These are phyloP conservation scores for Inonotus obliquus DNA, from an alignment of 1,284 basidiomycete species.

Conservation along the genomic window DNA sequence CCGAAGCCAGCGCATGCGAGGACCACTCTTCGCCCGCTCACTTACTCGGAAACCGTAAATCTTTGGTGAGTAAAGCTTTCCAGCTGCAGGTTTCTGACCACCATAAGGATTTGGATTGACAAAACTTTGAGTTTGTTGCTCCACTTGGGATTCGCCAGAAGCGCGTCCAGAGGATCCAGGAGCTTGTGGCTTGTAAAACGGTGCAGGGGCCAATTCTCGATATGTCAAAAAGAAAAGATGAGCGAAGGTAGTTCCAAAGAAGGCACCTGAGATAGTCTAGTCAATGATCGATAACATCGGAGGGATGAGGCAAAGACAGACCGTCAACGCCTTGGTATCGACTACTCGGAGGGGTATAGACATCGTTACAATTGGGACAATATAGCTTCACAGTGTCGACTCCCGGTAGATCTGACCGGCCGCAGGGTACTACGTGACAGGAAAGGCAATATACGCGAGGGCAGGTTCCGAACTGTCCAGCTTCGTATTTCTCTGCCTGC, in stretches of 20 bases:
- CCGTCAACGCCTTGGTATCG: conserved; percentile 97
- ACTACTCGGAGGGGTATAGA: conserved; percentile 93
- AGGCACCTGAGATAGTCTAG: conserved; percentile 65
- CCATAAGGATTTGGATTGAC: conserved; percentile 82
- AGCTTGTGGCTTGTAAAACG: conserved; percentile 65
- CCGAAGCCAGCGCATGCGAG: conserved; percentile 95
- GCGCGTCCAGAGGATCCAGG: conserved; percentile 42
- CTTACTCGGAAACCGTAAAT: conserved; percentile 93
- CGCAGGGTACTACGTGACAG: conserved; percentile 91
- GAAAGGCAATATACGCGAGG: conserved; percentile 93
- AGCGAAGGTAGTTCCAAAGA: conserved; percentile 98
- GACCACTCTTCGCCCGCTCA: conserved; percentile 83
- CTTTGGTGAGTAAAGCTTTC: conserved; percentile 85
- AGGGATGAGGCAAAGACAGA: conserved; percentile 33
- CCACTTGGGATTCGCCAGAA: conserved; percentile 44
- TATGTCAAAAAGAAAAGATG: conserved; percentile 98
- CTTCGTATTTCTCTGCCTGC: conserved; percentile 95
- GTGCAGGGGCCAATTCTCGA: conserved; percentile 83
- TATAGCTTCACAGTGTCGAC: conserved; percentile 98
- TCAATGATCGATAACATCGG: not conserved
- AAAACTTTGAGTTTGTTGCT: conserved; percentile 44
- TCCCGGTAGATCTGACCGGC: conserved; percentile 94
- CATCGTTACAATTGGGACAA: conserved; percentile 98
- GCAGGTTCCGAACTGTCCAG: conserved; percentile 89
- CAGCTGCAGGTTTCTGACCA: conserved; percentile 80